Base-by-base conservation (phyloP, 2,329 filamentous ascomycete genomes). In the Talaromyces sp. region DNA sequence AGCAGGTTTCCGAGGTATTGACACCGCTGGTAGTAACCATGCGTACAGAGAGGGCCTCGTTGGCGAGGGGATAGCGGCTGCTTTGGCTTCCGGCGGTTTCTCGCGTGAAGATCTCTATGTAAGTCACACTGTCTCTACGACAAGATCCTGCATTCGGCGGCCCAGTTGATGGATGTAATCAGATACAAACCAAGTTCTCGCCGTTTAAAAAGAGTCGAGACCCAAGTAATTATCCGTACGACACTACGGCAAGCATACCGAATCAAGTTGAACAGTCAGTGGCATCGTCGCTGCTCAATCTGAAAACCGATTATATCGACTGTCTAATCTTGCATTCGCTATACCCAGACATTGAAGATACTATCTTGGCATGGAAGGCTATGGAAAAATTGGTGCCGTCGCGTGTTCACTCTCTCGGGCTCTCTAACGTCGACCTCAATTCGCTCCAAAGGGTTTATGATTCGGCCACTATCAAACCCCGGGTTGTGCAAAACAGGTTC, bases 151-250 rank as follows among this genome's bases (percentile, higher is more conserved):
- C 18, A 40, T 8, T n/a, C 5, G 16, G 39, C 16, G 18, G n/a
- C 6, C 16, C 16, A 40, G 35, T 54, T 33, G n/a, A 12, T 44
- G 18, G 7, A n/a, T 39, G 31, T 6, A 9, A 37, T 25, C 31
- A 61, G 60, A 57, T 61, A 14, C 60, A 61, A 21, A 61, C 50
- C 28, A 57, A 61, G 25, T 61, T 61, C 16, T 46, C 50, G 16
- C 60, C 60, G 3, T 48, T 57, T 16, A 61, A 57, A 37, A 40
- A 56, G 37, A 40, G 60, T 7, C 46, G 23, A 23, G 21, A 56
- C 25, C 28, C 48, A 1, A 9, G 25, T 4, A 33, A 18, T 16
- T 57, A 61, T 31, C 60, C 60, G 2, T 57, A 57, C 18, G 50
- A 61, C 21, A 39, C 40, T 5, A 48, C 39, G 7, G 50, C 50